Conservation (phyloP, 345 rosid species). For the Boechera retrofracta region DNA sequence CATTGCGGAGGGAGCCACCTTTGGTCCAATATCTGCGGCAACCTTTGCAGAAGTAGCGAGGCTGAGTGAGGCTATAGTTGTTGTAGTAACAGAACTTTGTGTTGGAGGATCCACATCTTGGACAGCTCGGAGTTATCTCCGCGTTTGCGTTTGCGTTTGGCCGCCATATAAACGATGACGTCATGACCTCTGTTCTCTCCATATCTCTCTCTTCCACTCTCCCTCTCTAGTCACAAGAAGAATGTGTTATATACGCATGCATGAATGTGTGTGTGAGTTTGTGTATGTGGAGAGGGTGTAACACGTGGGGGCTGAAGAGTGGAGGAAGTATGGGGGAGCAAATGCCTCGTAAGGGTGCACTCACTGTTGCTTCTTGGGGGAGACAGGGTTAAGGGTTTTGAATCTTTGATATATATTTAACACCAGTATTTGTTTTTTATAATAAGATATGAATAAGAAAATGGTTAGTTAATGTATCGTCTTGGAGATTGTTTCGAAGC, state of each 20-base stretch:
- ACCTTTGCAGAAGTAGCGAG: slow-evolving; percentile 49
- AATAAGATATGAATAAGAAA: slow-evolving; percentile 14
- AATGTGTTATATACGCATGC: slow-evolving; percentile 47
- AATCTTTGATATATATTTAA: slow-evolving; percentile 29
- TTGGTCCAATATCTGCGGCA: slow-evolving; percentile 50
- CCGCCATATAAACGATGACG: slow-evolving; percentile 46
- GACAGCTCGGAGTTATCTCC: slow-evolving; percentile 48
- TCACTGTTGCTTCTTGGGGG: slow-evolving; percentile 44
- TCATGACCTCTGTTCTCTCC: slow-evolving; percentile 45
- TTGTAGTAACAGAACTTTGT: slow-evolving; percentile 50
- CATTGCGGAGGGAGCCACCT: slow-evolving; percentile 47
- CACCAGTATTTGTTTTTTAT: not conserved
- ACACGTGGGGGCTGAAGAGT: slow-evolving; percentile 43
- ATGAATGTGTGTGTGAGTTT: slow-evolving; percentile 37
- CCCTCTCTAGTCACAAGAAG: not conserved
- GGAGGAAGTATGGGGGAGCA: slow-evolving; percentile 43
- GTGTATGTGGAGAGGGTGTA: slow-evolving; percentile 35
- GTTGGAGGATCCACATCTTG: slow-evolving; percentile 48
- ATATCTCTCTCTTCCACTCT: slow-evolving; percentile 24
- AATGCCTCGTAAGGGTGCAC: slow-evolving; percentile 44
- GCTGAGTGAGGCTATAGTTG: slow-evolving; percentile 49
- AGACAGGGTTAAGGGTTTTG: slow-evolving; percentile 42
- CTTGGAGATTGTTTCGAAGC: slow-evolving; percentile 46
- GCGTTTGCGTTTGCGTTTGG: slow-evolving; percentile 44
- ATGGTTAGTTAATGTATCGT: not conserved